Percentiles rank a stretch among this genome's conserved stretches.
These are phyloP conservation scores for Auricularia sp. DNA, from an alignment of 768 basidiomycete species.

Conservation along the genomic window DNA sequence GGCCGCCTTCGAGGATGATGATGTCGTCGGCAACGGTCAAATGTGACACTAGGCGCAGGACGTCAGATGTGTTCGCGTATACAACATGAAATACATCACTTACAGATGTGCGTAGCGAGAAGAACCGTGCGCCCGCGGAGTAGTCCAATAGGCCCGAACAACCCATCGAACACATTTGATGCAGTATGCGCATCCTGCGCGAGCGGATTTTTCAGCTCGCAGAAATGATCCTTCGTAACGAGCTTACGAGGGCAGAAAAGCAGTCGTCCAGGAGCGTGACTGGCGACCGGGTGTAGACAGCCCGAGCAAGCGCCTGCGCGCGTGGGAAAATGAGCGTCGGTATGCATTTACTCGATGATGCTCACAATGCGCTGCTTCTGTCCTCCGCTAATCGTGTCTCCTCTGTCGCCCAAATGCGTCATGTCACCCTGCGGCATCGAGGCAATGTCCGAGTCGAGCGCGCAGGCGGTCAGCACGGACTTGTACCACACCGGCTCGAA, in stretches of 20 bases:
- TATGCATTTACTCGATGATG: background rate
- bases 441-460: conserved; percentile 25
- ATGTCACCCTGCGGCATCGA: conserved; percentile 26
- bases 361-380: conserved; percentile 2
- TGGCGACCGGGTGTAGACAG: background rate
- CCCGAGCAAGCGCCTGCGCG: background rate
- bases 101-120: background rate
- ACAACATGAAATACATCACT: background rate
- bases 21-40: background rate
- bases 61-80: background rate
- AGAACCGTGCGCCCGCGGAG: background rate
- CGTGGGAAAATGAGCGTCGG: background rate
- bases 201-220: too few relatives aligned
- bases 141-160: background rate
- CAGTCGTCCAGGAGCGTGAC: background rate
- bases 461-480: conserved; percentile 13
- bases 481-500: conserved; percentile 24
- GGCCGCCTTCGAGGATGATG: background rate
- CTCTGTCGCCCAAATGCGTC: conserved; percentile 14
- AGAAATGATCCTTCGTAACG: too few relatives aligned
- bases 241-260: background rate
- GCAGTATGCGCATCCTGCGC: background rate
- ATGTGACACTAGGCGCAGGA: background rate
- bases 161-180: background rate
- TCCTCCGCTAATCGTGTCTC: conserved; percentile 5